Base-by-base conservation (phyloP, 2,329 filamentous ascomycete species). In the Cladosporium sphaerospermum region DNA sequence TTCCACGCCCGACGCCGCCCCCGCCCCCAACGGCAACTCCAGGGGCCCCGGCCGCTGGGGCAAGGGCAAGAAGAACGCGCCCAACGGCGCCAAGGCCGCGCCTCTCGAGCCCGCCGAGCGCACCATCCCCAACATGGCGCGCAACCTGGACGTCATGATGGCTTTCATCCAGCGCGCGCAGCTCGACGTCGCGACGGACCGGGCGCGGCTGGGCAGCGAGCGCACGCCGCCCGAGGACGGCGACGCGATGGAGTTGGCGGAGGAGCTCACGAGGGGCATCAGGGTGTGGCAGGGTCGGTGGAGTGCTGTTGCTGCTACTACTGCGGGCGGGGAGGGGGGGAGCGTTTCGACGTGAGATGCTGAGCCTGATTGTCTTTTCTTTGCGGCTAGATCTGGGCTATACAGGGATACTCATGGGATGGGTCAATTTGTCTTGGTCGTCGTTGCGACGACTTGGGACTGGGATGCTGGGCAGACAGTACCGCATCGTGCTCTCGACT, bases 81-180 rank as follows among this genome's bases (percentile, higher is more conserved):
- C 53, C 5, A 59, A 68, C 77, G 56, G 42, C 28, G 33, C 46
- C 36, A 3, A 77, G 76, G 56, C 75, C 78, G 47, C 74, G 75
- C 69, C 75, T 80, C 57, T 70, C 84, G 61, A 81, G 90, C 54
- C 91, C 84, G 28, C 88, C 95, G 84, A 85, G 82, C 89, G 88
- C 49, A 58, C 55, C 7, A 32, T 60, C 6, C 19, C 49, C 14
- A 56, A 60, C 40, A 62, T 62, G 71, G 83, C 88, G 59, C 85
- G 89, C 9, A 89, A 91, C 5, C 46, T 62, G 9, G 82, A 87
- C 3, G 86, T 82, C 16, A 95, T 96, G 66, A 78, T 95, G 55
- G 89, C 93, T 61, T 96, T 92, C 65, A 96, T 96, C 58, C 85
- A 87, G 3, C 83, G 89, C 59, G 92, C 89, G 54, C 90, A 96